phyloP scores from a whole-genome alignment of 495 filamentous ascomycete species.

The Filosporella fistucella region DNA sequence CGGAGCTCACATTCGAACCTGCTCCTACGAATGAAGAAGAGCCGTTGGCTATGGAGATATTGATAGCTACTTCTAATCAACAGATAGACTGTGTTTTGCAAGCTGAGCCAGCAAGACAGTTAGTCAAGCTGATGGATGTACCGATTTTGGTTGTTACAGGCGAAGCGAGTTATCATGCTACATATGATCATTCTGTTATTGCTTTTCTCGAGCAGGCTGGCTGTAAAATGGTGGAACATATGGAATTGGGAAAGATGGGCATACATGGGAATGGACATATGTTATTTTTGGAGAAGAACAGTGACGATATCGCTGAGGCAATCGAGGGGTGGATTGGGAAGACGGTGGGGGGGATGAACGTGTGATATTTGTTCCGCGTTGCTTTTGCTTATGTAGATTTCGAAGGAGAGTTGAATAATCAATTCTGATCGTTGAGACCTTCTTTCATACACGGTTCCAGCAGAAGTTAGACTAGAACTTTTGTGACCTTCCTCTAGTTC shows the following conservation, averaged over 20 bases:
- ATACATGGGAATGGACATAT: conserved; percentile 57
- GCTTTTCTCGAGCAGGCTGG: conserved; percentile 51
- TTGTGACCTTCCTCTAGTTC: too few relatives aligned
- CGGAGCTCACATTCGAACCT: neutral
- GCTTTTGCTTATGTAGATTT: too few relatives aligned
- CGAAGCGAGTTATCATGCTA: conserved; percentile 48
- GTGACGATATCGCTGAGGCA: conserved; percentile 37
- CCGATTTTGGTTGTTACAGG: conserved; percentile 43
- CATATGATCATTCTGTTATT: conserved; percentile 53
- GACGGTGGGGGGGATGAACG: too few relatives aligned
- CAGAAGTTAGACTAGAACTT: too few relatives aligned
- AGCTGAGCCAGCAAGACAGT: conserved; percentile 38
- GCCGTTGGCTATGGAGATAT: neutral
- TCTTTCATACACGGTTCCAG: too few relatives aligned
- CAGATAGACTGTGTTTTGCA: conserved; percentile 39
- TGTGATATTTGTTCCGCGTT: too few relatives aligned
- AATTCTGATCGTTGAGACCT: too few relatives aligned
- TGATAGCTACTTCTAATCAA: conserved; percentile 19
- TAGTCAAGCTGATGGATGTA: conserved; percentile 40
- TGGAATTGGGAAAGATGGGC: conserved; percentile 4
- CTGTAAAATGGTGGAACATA: neutral
- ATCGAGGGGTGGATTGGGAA: conserved; percentile 37
- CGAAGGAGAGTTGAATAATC: too few relatives aligned
- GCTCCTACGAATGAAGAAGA: neutral
- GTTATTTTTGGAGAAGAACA: conserved; percentile 59